Conservation (phyloP, 805 yeast species). For the Ogataea neopini region DNA sequence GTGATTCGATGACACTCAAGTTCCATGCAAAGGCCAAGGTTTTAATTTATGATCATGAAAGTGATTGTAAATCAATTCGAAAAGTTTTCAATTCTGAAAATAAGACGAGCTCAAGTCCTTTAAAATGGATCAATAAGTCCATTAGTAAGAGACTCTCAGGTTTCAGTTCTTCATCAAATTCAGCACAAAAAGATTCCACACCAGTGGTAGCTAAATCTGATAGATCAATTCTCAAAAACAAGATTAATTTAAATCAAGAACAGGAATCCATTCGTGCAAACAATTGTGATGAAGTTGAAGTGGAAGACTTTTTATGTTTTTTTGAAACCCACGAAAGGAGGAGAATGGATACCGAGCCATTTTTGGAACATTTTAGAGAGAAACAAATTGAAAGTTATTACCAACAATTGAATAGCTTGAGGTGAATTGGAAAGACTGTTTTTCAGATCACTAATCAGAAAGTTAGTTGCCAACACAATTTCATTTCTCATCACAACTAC, state of each 20-base stretch:
- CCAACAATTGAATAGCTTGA: constrained; percentile 8
- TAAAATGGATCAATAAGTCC: constrained; percentile 24
- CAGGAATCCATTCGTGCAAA: constrained; percentile 39
- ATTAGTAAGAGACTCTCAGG: constrained; percentile 21
- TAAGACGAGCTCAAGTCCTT: constrained; percentile 12
- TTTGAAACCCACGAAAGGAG: constrained; percentile 40
- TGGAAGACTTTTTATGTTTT: constrained; percentile 37
- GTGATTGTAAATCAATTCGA: constrained; percentile 24
- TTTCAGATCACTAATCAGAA: neutral
- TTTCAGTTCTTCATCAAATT: constrained; percentile 5
- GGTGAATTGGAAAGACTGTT: neutral
- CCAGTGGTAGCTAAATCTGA: constrained; percentile 9
- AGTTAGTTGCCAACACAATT: too few relatives aligned
- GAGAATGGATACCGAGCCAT: constrained; percentile 36
- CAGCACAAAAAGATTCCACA: neutral
- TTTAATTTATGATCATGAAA: constrained; percentile 25
- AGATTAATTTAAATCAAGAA: constrained; percentile 35
- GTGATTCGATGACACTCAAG: constrained; percentile 13
- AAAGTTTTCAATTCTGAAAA: constrained; percentile 17
- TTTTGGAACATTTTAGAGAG: constrained; percentile 37
- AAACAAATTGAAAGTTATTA: constrained; percentile 41
- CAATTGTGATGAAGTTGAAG: constrained; percentile 40
- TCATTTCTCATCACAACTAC: neutral
- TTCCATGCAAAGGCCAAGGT: constrained; percentile 28
- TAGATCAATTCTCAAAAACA: constrained; percentile 41